phyloP scores from a whole-genome alignment of 257 asterid species.

The Petrea volubilis region DNA sequence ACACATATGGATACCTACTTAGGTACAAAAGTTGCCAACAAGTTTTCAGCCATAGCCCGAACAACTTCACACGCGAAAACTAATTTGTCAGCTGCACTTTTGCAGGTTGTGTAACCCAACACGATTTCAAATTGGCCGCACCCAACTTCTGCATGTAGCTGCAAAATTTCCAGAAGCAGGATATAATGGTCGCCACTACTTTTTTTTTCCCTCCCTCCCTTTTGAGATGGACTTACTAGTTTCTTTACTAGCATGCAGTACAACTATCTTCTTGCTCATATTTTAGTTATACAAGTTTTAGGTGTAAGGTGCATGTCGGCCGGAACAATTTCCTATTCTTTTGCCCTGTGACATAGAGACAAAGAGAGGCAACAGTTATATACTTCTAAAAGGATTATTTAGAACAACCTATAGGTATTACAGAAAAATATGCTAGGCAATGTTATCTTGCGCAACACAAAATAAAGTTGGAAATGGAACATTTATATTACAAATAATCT shows the following conservation, averaged over 20 bases:
- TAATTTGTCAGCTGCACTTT: constrained; percentile 71
- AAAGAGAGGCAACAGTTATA: too few relatives aligned
- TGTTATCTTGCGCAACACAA: too few relatives aligned
- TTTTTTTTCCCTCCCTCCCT: too few relatives aligned
- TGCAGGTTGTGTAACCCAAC: constrained; percentile 63
- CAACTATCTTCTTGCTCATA: constrained; percentile 6
- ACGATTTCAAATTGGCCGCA: constrained; percentile 86
- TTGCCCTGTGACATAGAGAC: constrained; percentile 61
- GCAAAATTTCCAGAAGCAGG: constrained; percentile 26
- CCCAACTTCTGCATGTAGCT: constrained; percentile 93
- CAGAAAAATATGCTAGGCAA: background rate
- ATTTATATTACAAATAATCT: too few relatives aligned
- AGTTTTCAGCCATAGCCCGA: constrained; percentile 78
- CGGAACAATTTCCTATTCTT: constrained; percentile 87
- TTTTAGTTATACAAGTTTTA: constrained; percentile 4
- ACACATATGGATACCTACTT: constrained; percentile 52
- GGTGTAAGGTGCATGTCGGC: constrained; percentile 86
- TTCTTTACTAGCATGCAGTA: constrained; percentile 12
- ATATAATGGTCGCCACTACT: constrained; percentile 1
- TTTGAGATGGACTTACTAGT: constrained; percentile 6
- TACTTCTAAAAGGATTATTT: background rate
- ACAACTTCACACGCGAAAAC: constrained; percentile 77
- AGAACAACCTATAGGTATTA: background rate
- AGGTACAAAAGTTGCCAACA: constrained; percentile 89
- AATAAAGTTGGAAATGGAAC: too few relatives aligned